phyloP scores from a whole-genome alignment of 148 eudicot species.

The Tetragonia tetragonoides region DNA sequence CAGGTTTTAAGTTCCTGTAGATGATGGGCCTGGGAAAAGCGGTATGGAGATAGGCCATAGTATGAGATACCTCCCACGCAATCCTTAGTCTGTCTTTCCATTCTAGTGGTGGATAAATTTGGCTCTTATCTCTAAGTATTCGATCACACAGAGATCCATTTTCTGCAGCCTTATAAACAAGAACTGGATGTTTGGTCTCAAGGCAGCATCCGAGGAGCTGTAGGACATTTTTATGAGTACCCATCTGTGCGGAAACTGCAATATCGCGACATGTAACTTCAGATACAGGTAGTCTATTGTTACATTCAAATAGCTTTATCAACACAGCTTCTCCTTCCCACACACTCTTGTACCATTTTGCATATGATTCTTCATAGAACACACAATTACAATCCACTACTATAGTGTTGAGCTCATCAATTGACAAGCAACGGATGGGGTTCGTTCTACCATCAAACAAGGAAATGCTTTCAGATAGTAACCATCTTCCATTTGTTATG shows the following conservation, averaged over 20 bases:
- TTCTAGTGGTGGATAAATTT: neutral
- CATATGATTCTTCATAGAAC: too few relatives aligned
- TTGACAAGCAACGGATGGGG: conserved; percentile 7
- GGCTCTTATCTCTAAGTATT: neutral
- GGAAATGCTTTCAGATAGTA: conserved; percentile 14
- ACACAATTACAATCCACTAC: too few relatives aligned
- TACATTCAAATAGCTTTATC: neutral
- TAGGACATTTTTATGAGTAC: conserved; percentile 12
- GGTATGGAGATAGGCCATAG: conserved; percentile 14
- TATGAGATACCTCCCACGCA: conserved; percentile 17
- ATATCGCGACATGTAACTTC: neutral
- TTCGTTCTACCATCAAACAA: conserved; percentile 10
- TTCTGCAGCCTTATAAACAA: conserved; percentile 10
- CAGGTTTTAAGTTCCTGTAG: conserved; percentile 1
- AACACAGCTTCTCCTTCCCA: conserved; percentile 9
- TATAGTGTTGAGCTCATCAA: conserved; percentile 12
- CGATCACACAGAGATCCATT: neutral
- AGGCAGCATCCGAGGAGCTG: conserved; percentile 19
- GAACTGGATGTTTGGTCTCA: conserved; percentile 15
- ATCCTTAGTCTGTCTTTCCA: conserved; percentile 2
- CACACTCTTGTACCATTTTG: neutral
- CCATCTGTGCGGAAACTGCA: conserved; percentile 7
- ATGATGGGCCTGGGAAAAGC: conserved; percentile 20
- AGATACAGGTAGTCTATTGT: too few relatives aligned
- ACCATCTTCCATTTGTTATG: neutral